Percentiles rank a stretch among this genome's conserved stretches.
Evolutionary conservation across 495 filamentous ascomycete species (phyloP).

Genomic region (Xylaria grammica): DNA sequence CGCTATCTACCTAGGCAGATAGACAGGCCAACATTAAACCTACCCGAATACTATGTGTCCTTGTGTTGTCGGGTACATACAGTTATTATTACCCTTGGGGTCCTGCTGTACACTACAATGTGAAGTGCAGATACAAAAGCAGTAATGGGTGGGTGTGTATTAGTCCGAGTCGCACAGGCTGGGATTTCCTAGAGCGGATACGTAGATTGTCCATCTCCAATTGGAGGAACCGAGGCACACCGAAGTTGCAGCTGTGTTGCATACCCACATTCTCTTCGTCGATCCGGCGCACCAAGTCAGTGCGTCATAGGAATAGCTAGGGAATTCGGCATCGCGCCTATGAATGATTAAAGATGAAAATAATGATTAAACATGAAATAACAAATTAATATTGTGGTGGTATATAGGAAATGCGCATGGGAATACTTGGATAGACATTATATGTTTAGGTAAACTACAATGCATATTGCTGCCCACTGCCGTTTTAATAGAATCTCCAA

Average conservation of each 20-base stretch:
- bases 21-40: too few relatives aligned
- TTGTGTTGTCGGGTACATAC: too few relatives aligned
- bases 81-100: too few relatives aligned
- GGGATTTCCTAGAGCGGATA: too few relatives aligned
- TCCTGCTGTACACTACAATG: too few relatives aligned
- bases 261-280: not conserved
- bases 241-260: not conserved
- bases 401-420: not conserved
- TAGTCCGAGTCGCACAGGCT: too few relatives aligned
- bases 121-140: too few relatives aligned
- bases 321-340: constrained; percentile 3
- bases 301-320: constrained; percentile 15
- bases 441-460: not conserved
- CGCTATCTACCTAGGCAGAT: too few relatives aligned
- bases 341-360: not conserved
- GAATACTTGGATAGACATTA: not conserved
- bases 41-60: too few relatives aligned
- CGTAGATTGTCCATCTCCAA: too few relatives aligned
- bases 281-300: constrained; percentile 6
- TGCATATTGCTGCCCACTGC: not conserved
- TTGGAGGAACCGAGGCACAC: not conserved
- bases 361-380: constrained; percentile 12
- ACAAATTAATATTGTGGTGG: not conserved
- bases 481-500: not conserved
- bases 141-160: too few relatives aligned